Evolutionary conservation across 805 yeast species (phyloP), one percentile per base, ranked within the genome.

Genomic region (Blastobotrys mokoenaii): DNA sequence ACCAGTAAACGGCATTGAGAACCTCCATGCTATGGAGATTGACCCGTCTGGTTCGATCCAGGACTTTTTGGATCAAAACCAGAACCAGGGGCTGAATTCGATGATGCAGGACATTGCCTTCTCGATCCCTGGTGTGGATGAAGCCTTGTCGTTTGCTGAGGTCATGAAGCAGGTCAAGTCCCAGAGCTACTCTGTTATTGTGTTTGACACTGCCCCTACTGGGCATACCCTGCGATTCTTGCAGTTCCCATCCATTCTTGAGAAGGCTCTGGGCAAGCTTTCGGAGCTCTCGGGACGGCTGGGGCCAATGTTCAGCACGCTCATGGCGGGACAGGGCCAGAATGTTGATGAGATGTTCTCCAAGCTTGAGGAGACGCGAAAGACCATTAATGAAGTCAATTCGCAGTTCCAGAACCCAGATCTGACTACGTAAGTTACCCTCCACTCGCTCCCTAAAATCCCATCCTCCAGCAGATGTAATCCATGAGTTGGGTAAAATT

Each of bases 151-250:
- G 12, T 93, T 93, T 62, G 93, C 95, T 83, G 98, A 93, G 68
- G 97, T 93, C 30, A 77, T 93, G 74, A 93, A 93, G 64, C 97
- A 93, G 62, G 89, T 93, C 66, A 89, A 88, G 67, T 79, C 76
- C 53, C 68, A 74, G 49, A 72, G 72, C 40, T 93, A 84, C 63
- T 87, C 84, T 55, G 87, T 95, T 7, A 89, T 93, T 53, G 87
- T 93, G 54, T 93, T 93, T 60, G 99, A 93, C 65, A 93, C 99
- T n/a, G 98, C 99, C 0, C 99, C 99, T 56, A 93, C 99, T 0
- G 99, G 99, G 32, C 99, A 93, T 67, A 93, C 98, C 2, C 72
- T 93, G 57, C 79, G 99, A 59, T 93, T 93, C 65, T 73, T 93
- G 63, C 96, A 89, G 66, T 77, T 93, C 59, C 99, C 99, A 33